Evolutionary conservation across 176 grass and related monocot species (phyloP), one percentile per base, ranked within the genome.

Genomic region (Cymbopogon citratus): DNA sequence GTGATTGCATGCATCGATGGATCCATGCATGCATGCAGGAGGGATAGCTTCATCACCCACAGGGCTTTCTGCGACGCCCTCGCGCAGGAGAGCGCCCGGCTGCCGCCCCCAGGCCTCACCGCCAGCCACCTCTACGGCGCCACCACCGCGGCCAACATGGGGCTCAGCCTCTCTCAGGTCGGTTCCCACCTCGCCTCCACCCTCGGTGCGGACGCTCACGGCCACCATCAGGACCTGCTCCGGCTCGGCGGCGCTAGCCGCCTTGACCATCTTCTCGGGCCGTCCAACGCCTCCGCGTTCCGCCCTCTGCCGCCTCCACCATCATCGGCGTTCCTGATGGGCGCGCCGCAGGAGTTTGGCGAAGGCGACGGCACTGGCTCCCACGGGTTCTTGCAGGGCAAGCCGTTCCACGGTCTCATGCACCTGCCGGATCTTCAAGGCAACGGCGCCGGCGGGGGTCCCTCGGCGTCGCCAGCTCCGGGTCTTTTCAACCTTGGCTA

Each of bases 11-110:
- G 69, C 63, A 43, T 39, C 9, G 33, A 44, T 71, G 16, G n/a
- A n/a, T n/a, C n/a, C 72, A 87, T 77, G 69, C 16, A 84, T 77
- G n/a, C 71, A 61, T 91, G 59, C 88, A 98, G 95, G 92, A 89
- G 95, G 74, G 95, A 98, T 79, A 98, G 95, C 79, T 98, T 98
- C 88, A 94, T 98, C 84, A 98, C 92, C 23, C 95, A 98, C 84
- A 81, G 95, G 52, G 95, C 95, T 36, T 98, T 98, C 87, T 98
- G 95, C 41, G 92, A 98, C 57, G 95, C 92, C 31, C 76, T 98
- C 38, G 84, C 92, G 7, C 95, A 98, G 88, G 95, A 98, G 73
- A 94, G 82, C 78, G 79, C 86, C n/a, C 85, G 92, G 25, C 82
- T 98, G 81, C 90, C 92, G 5, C 86, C 86, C 7, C 36, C 74